Base-by-base conservation (phyloP, 140 eudicot species). In the Cichorium intybus region DNA sequence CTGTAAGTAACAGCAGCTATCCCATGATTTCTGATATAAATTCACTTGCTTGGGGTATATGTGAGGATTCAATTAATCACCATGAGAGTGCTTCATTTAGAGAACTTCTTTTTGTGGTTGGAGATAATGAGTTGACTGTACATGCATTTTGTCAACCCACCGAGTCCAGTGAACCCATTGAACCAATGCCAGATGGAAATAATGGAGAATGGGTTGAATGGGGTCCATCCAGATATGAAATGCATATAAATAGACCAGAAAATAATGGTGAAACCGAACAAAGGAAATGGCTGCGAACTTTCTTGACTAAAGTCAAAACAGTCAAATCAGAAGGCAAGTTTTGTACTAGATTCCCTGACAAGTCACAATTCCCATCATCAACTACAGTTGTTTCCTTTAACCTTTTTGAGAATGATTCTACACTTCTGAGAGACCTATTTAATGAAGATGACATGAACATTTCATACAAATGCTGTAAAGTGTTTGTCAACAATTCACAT, bases 41-140 rank as follows among this genome's bases (percentile, higher is more conserved):
- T 37, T 79, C 99, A 65, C 70, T 93, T 62, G 90, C 97, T 41
- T 93, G 99, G 99, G 97, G 93, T 54, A 48, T 75, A 56, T 93
- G 88, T 71, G 99, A 74, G 71, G 87, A 88, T 66, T 17, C 75
- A 24, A 77, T 74, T 79, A 74, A 66, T 67, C 84, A 82, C 74
- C 85, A 75, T 2, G 91, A 77, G 52, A 77, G 69, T 26, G 60
- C 69, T 63, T 73, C 70, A 62, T 86, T 79, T 71, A 79, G 74
- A 56, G 95, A 88, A 70, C 82, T 93, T 61, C 89, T 93, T 47
- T 83, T 93, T 69, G 93, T 93, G 72, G 81, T 80, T 63, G 94
- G 97, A 12, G 74, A 69, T 61, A 77, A 75, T 52, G 99, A 87
- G 66, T 76, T 93, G 76, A 87, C 85, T 0, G 86, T 84, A 31